Conservation (phyloP, 75 land plant species). For the Sequoiadendron giganteum region DNA sequence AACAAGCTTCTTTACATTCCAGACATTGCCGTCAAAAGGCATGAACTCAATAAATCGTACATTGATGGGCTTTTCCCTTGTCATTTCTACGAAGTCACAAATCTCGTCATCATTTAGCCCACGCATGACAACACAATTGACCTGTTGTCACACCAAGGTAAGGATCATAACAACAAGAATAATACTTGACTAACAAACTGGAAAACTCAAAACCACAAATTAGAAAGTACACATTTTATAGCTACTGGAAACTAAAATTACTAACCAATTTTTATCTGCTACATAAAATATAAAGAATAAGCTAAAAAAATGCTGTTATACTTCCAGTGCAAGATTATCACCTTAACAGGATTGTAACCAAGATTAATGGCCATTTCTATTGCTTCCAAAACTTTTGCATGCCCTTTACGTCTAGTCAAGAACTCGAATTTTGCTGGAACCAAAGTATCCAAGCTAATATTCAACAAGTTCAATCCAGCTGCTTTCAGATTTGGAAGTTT, state of each 20-base stretch:
- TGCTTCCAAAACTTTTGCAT: constrained; percentile 75
- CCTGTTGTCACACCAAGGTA: constrained; percentile 38
- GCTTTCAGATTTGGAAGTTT: constrained; percentile 85
- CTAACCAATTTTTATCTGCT: background rate
- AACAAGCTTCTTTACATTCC: constrained; percentile 96
- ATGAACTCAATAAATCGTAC: constrained; percentile 98
- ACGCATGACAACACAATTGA: constrained; percentile 97
- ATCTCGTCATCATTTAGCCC: constrained; percentile 98
- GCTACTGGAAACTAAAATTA: background rate
- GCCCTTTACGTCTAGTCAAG: constrained; percentile 93
- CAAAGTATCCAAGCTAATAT: constrained; percentile 93
- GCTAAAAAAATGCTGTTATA: constrained; percentile 2
- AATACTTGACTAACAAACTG: background rate
- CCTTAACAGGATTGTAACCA: constrained; percentile 95
- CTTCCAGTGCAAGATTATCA: constrained; percentile 15
- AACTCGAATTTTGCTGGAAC: constrained; percentile 98
- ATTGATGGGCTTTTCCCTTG: constrained; percentile 78
- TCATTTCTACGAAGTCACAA: constrained; percentile 88
- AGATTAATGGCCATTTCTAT: constrained; percentile 71
- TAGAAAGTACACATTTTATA: background rate
- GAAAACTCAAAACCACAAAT: background rate
- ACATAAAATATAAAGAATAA: background rate
- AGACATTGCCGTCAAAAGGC: constrained; percentile 99
- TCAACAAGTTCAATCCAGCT: constrained; percentile 68
- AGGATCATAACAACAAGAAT: background rate